Evolutionary conservation across 805 yeast genomes (phyloP).

Genomic region (Torulaspora indica): DNA sequence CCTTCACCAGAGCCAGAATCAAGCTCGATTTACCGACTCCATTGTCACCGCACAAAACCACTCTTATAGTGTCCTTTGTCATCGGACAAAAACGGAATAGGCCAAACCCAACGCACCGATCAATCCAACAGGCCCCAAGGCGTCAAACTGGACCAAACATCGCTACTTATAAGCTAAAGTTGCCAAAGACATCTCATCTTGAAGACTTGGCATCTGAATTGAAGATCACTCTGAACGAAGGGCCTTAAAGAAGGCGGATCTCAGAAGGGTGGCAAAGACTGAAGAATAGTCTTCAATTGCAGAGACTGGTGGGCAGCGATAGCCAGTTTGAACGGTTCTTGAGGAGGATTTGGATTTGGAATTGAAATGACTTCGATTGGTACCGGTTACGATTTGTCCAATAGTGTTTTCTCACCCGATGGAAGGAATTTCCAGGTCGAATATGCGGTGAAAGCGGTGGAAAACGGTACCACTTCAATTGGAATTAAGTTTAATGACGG

Average conservation of each 20-base stretch:
- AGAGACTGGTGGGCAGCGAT: background rate
- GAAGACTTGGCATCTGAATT: too few species aligned
- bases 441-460: constrained; percentile 96
- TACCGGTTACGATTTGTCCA: constrained; percentile 97
- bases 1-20: constrained; percentile 76
- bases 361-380: constrained; percentile 78
- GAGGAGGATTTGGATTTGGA: background rate
- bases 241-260: constrained; percentile 1
- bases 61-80: constrained; percentile 56
- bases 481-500: constrained; percentile 93
- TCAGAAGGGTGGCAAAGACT: constrained; percentile 19
- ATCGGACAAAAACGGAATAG: constrained; percentile 13
- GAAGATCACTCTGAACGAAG: constrained; percentile 4
- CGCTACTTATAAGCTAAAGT: background rate
- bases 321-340: background rate
- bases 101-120: background rate
- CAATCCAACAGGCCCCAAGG: background rate
- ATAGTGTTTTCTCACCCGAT: constrained; percentile 84
- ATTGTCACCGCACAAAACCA: constrained; percentile 93
- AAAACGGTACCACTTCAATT: constrained; percentile 91
- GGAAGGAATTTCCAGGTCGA: constrained; percentile 97
- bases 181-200: too few species aligned
- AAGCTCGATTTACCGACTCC: constrained; percentile 82
- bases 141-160: background rate
- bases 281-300: background rate